Evolutionary conservation across 140 eudicot species (phyloP).

Genomic region (Cichorium intybus): DNA sequence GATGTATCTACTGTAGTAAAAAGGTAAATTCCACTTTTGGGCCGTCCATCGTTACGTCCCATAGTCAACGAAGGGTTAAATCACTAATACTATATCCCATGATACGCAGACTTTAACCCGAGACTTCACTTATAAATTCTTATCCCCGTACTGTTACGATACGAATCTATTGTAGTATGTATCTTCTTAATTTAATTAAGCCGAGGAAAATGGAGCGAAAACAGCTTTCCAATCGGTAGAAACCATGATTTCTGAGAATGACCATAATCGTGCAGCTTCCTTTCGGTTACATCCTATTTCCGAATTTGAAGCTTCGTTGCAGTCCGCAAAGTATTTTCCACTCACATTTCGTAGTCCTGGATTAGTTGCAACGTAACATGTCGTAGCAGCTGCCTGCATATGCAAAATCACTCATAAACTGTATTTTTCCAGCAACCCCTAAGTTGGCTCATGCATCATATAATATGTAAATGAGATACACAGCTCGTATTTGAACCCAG

Average conservation of each 20-base stretch:
- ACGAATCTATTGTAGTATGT: not conserved
- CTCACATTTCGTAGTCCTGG: conserved; percentile 43
- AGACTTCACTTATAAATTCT: no score
- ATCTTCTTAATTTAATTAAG: conserved; percentile 13
- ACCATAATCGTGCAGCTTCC: conserved; percentile 76
- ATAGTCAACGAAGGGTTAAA: no score
- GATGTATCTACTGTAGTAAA: not conserved
- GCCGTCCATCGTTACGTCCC: no score
- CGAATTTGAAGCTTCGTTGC: conserved; percentile 71
- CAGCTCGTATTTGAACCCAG: no score
- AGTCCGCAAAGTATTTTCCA: conserved; percentile 90
- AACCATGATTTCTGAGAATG: conserved; percentile 74
- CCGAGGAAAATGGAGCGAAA: conserved; percentile 24
- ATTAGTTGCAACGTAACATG: conserved; percentile 90
- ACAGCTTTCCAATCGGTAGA: conserved; percentile 32
- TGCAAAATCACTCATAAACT: not conserved
- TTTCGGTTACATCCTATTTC: conserved; percentile 54
- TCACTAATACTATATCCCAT: no score
- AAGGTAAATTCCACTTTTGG: no score
- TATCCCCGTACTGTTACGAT: no score
- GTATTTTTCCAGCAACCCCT: no score
- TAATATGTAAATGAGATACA: no score
- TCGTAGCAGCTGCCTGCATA: conserved; percentile 94
- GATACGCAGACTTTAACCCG: no score
- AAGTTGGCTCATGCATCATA: no score